Conservation (phyloP, 176 grass and related monocot species). For the Oryza meyeriana region DNA sequence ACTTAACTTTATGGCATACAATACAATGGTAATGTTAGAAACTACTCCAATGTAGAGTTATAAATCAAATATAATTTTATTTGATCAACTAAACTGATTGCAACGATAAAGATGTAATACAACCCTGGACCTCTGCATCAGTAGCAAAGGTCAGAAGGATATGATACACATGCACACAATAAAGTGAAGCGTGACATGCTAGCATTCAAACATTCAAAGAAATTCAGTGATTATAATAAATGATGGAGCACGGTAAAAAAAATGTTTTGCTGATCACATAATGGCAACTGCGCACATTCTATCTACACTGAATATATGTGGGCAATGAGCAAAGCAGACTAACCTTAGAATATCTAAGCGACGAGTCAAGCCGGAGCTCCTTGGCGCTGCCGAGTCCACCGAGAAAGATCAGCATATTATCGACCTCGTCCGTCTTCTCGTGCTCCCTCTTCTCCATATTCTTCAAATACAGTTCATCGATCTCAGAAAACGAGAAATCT, state of each 20-base stretch:
- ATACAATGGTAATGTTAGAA: too few species aligned
- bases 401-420: constrained; percentile 18
- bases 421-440: not conserved
- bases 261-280: not conserved
- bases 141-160: too few species aligned
- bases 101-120: too few species aligned
- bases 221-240: not conserved
- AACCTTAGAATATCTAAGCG: not conserved
- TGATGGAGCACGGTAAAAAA: not conserved
- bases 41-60: too few species aligned
- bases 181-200: not conserved
- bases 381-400: not conserved
- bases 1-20: too few species aligned
- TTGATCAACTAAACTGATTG: too few species aligned
- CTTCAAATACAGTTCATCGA: not conserved
- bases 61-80: too few species aligned
- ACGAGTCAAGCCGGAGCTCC: constrained; percentile 16
- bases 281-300: not conserved
- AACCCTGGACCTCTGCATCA: too few species aligned
- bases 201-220: not conserved
- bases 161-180: not conserved
- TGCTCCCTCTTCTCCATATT: constrained; percentile 1
- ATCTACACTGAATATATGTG: too few species aligned
- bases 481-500: not conserved
- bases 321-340: not conserved